Evolutionary conservation across 2,329 filamentous ascomycete species (phyloP).

Genomic region (Daldinia sp.): DNA sequence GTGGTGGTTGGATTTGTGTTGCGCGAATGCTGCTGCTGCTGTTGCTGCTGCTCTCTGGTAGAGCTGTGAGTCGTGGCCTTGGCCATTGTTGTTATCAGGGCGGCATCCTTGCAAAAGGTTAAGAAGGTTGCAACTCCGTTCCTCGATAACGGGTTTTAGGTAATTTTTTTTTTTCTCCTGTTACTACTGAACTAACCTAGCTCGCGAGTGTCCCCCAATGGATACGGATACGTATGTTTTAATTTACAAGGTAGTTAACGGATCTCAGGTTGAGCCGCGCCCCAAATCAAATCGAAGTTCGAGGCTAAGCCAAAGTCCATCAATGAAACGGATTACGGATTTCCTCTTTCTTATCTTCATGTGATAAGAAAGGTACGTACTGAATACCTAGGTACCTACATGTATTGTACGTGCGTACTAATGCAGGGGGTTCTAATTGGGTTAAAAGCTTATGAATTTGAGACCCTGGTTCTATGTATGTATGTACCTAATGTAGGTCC

Average conservation of each 20-base stretch:
- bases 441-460: slow-evolving; percentile 4
- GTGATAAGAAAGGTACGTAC: slow-evolving; percentile 36
- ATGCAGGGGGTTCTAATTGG: slow-evolving; percentile 26
- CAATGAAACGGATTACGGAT: slow-evolving; percentile 23
- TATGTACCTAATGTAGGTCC: neutral
- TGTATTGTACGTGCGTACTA: neutral
- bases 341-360: slow-evolving; percentile 41
- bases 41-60: slow-evolving; percentile 44
- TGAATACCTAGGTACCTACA: neutral
- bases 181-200: neutral
- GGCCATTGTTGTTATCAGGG: slow-evolving; percentile 57
- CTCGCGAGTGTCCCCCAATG: slow-evolving; percentile 15
- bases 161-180: neutral
- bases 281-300: slow-evolving; percentile 7
- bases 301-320: slow-evolving; percentile 15
- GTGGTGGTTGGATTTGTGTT: slow-evolving; percentile 32
- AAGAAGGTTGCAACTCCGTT: slow-evolving; percentile 23
- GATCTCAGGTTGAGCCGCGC: slow-evolving; percentile 28
- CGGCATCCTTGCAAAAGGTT: slow-evolving; percentile 53
- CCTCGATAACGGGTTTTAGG: slow-evolving; percentile 26
- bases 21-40: slow-evolving; percentile 41
- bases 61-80: slow-evolving; percentile 55
- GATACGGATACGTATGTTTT: neutral
- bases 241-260: neutral
- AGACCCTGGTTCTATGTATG: neutral